These are phyloP conservation scores for Salicornia ramosissima DNA, from an alignment of 148 eudicot species.

Conservation along the genomic window DNA sequence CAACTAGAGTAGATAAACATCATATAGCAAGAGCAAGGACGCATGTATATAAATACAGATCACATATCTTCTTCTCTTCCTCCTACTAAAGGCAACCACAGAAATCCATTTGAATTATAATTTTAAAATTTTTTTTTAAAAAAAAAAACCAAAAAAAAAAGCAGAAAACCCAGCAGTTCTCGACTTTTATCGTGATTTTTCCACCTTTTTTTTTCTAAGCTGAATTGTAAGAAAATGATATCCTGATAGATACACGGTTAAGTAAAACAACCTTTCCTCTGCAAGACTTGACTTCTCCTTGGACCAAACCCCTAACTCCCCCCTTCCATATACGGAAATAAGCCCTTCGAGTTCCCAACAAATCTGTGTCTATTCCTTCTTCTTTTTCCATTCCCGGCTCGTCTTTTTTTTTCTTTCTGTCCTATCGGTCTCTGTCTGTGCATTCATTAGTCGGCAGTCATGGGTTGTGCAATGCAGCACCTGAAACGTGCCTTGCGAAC, in stretches of 20 bases:
- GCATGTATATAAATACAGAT: conserved; percentile 32
- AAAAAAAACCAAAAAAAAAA: conserved; percentile 15
- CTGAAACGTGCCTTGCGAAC: conserved; percentile 94
- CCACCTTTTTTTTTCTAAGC: conserved; percentile 25
- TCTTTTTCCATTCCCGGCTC: too few relatives aligned
- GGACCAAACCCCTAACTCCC: too few relatives aligned
- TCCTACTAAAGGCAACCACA: conserved; percentile 27
- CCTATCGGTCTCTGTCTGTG: conserved; percentile 6
- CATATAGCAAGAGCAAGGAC: conserved; percentile 17
- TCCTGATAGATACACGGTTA: conserved; percentile 36
- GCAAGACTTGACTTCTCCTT: conserved; percentile 18
- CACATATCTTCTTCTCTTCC: conserved; percentile 32
- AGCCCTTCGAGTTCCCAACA: conserved; percentile 5
- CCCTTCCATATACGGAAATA: background rate
- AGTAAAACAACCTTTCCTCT: conserved; percentile 17
- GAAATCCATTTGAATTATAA: conserved; percentile 30
- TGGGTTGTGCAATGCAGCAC: conserved; percentile 91
- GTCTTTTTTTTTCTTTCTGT: conserved; percentile 19
- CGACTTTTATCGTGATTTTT: conserved; percentile 20
- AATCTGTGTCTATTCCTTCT: conserved; percentile 13
- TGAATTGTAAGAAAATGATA: conserved; percentile 27
- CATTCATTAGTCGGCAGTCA: conserved; percentile 67
- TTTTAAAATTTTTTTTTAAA: conserved; percentile 1
- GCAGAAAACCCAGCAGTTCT: conserved; percentile 26
- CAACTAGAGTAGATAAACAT: conserved; percentile 22